Percentiles rank a stretch among this genome's conserved stretches.
Conservation (phyloP, 345 rosid genomes). For the Lumnitzera racemosa region DNA sequence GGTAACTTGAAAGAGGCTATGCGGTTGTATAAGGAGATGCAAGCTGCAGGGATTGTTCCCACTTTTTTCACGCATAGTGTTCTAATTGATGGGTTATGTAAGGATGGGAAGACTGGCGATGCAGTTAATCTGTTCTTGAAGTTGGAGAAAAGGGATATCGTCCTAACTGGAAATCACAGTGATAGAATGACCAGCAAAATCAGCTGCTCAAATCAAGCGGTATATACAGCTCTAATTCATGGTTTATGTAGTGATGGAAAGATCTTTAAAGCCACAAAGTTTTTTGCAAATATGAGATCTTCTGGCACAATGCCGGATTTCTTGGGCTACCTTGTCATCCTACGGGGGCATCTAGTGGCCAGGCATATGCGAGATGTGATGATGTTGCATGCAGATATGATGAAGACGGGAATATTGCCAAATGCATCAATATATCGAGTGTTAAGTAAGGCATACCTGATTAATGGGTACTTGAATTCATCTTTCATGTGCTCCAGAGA, state of each 20-base stretch:
- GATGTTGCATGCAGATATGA: conserved; percentile 64
- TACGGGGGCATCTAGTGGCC: conserved; percentile 39
- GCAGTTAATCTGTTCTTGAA: conserved; percentile 37
- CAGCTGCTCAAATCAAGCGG: conserved; percentile 27
- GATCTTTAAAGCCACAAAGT: conserved; percentile 42
- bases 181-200: conserved; percentile 8
- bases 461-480: conserved; percentile 32
- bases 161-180: background rate
- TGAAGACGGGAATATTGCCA: conserved; percentile 52
- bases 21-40: conserved; percentile 40
- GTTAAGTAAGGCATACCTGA: conserved; percentile 32
- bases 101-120: conserved; percentile 37
- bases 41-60: conserved; percentile 38
- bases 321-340: conserved; percentile 20
- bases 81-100: conserved; percentile 55
- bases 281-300: conserved; percentile 50
- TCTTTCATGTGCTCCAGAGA: conserved; percentile 26
- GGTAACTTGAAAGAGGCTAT: conserved; percentile 52
- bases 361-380: conserved; percentile 36
- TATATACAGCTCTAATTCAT: conserved; percentile 42
- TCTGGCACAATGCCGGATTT: conserved; percentile 36
- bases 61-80: conserved; percentile 53
- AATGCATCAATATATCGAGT: conserved; percentile 24
- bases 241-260: conserved; percentile 48
- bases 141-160: conserved; percentile 10